Evolutionary conservation across 768 basidiomycete genomes (phyloP).

Genomic region (Termitomyces sp.): DNA sequence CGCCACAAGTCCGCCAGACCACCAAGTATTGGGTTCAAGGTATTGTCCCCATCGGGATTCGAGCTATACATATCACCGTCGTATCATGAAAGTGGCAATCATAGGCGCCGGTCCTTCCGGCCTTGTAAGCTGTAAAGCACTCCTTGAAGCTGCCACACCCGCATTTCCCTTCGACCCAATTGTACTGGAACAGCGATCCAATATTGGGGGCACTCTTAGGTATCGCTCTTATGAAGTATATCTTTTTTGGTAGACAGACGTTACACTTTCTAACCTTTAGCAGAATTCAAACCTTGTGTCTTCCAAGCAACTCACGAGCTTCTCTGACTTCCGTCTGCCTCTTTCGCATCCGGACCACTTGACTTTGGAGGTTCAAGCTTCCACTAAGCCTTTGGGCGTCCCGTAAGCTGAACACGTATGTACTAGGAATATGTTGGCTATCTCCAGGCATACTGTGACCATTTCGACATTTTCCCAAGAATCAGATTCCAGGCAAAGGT

Average conservation of each 20-base stretch:
- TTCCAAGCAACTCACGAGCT: constrained; percentile 58
- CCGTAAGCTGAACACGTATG: not conserved
- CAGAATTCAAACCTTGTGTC: constrained; percentile 53
- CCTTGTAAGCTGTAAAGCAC: constrained; percentile 47
- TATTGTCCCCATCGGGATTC: too few relatives aligned
- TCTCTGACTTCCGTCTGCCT: constrained; percentile 58
- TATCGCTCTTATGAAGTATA: constrained; percentile 46
- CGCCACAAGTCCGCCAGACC: too few relatives aligned
- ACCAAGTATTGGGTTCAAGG: too few relatives aligned
- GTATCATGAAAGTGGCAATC: constrained; percentile 31
- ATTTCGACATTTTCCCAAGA: constrained; percentile 38
- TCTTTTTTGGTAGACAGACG: not conserved
- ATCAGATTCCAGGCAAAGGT: constrained; percentile 40
- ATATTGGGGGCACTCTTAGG: constrained; percentile 53
- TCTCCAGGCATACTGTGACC: constrained; percentile 41
- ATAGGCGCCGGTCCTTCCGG: constrained; percentile 51
- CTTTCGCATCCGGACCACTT: constrained; percentile 46
- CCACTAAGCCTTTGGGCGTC: not conserved
- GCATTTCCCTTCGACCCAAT: constrained; percentile 48
- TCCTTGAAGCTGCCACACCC: constrained; percentile 36
- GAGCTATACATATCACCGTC: not conserved
- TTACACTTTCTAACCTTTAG: not conserved
- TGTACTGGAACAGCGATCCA: constrained; percentile 45
- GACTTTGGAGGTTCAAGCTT: constrained; percentile 33
- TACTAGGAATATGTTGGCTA: constrained; percentile 49